A percentile compares a stretch with the other conserved stretches of the same genome.
Evolutionary conservation across 345 rosid species (phyloP).

Genomic region (Acer saccharum): DNA sequence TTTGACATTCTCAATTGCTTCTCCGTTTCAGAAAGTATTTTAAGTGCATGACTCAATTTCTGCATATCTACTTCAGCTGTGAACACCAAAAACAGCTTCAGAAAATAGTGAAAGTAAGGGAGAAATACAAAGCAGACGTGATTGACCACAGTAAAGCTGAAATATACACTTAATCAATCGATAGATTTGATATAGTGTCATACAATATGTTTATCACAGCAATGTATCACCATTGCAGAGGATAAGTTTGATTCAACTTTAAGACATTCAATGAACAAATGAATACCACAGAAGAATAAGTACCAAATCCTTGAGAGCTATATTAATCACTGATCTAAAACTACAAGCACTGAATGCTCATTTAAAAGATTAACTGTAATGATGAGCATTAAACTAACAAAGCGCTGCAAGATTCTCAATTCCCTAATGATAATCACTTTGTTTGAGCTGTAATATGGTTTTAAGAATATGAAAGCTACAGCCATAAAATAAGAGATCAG

Average conservation of each 20-base stretch:
- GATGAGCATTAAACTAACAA: background rate
- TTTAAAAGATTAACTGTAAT: background rate
- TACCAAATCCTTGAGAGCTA: background rate
- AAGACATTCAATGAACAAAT: background rate
- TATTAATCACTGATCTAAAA: background rate
- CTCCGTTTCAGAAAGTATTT: slow-evolving; percentile 89
- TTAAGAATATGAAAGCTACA: background rate
- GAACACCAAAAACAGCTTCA: slow-evolving; percentile 16
- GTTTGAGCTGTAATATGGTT: background rate
- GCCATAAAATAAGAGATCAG: too few relatives aligned
- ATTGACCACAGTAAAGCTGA: background rate
- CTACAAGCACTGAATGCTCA: background rate
- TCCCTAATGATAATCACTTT: background rate
- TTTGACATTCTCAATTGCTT: slow-evolving; percentile 89
- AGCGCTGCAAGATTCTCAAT: background rate
- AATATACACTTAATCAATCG: background rate
- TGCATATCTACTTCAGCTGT: slow-evolving; percentile 82
- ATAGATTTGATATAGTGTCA: background rate
- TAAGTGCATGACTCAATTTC: slow-evolving; percentile 74
- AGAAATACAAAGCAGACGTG: background rate
- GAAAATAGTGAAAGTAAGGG: background rate
- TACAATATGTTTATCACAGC: background rate
- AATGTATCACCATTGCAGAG: background rate
- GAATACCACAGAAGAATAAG: background rate
- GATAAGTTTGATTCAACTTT: background rate